These are phyloP conservation scores for Delitschia confertaspora DNA, from an alignment of 495 filamentous ascomycete genomes.

Conservation along the genomic window DNA sequence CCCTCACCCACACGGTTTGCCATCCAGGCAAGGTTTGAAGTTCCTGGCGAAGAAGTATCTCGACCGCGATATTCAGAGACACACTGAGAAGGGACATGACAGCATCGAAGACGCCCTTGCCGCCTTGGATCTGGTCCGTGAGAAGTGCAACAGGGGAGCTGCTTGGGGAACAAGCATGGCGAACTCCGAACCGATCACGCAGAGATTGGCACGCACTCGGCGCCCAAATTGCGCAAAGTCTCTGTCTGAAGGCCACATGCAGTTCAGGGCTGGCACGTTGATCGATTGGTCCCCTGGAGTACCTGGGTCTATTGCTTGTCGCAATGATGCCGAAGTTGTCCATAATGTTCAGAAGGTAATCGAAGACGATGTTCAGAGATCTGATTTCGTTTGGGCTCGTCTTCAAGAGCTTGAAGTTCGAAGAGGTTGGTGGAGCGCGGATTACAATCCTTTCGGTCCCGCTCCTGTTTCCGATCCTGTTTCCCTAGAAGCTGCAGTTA, in stretches of 20 bases:
- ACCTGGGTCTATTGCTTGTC: constrained; percentile 61
- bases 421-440: constrained; percentile 82
- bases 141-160: constrained; percentile 87
- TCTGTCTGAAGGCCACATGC: no score
- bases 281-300: no score
- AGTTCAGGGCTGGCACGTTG: constrained; percentile 58
- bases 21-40: constrained; percentile 68
- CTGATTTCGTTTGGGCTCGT: constrained; percentile 85
- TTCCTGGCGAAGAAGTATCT: constrained; percentile 75
- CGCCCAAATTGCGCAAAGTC: constrained; percentile 44
- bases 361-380: constrained; percentile 56
- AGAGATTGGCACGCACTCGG: constrained; percentile 56
- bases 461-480: no score
- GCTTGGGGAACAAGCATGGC: constrained; percentile 69
- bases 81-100: constrained; percentile 65
- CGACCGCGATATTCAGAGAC: constrained; percentile 73
- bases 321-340: constrained; percentile 63
- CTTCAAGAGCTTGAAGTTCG: constrained; percentile 74
- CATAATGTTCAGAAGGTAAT: constrained; percentile 55
- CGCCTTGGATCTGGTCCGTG: constrained; percentile 83
- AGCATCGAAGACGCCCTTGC: constrained; percentile 86
- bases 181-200: constrained; percentile 78
- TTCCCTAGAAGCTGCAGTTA: constrained; percentile 42
- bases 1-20: constrained; percentile 68
- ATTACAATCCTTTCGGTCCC: no score